A percentile compares a stretch with the other conserved stretches of the same genome.
Conservation (phyloP, 106 monocot genomes). For the Platanthera guangdongensis region DNA sequence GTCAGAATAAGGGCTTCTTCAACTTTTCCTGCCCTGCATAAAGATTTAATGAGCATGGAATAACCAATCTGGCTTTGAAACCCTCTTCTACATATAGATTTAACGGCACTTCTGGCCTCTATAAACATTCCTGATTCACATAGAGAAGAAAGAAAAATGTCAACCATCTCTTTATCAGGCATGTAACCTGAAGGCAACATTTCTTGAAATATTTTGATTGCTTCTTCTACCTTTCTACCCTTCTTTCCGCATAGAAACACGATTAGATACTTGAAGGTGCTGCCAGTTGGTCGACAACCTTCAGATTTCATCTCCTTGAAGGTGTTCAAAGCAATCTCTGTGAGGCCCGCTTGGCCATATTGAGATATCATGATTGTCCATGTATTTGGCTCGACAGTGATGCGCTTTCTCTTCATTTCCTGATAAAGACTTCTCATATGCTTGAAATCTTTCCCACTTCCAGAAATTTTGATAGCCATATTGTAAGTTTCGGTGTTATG, state of each 20-base stretch:
- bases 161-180: constrained; percentile 56
- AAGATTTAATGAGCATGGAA: constrained; percentile 50
- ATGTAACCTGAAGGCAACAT: constrained; percentile 46
- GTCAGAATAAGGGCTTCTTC: constrained; percentile 41
- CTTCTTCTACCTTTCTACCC: constrained; percentile 52
- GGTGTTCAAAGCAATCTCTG: constrained; percentile 62
- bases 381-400: constrained; percentile 43
- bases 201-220: constrained; percentile 59
- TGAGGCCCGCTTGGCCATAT: constrained; percentile 80
- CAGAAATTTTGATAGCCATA: constrained; percentile 82
- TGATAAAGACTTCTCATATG: constrained; percentile 63
- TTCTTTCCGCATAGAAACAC: constrained; percentile 72
- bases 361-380: constrained; percentile 92
- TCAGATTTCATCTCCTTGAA: constrained; percentile 70
- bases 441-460: constrained; percentile 71
- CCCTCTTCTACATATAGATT: constrained; percentile 43
- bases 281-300: constrained; percentile 37
- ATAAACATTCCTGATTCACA: constrained; percentile 46
- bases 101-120: constrained; percentile 40
- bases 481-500: constrained; percentile 64
- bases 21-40: constrained; percentile 49
- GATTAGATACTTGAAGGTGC: constrained; percentile 69
- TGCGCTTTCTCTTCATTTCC: constrained; percentile 58
- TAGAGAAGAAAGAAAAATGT: constrained; percentile 51
- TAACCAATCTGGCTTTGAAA: constrained; percentile 44